Conservation (phyloP, 139 green algal genomes). For the Pycnococcus provasolii region DNA sequence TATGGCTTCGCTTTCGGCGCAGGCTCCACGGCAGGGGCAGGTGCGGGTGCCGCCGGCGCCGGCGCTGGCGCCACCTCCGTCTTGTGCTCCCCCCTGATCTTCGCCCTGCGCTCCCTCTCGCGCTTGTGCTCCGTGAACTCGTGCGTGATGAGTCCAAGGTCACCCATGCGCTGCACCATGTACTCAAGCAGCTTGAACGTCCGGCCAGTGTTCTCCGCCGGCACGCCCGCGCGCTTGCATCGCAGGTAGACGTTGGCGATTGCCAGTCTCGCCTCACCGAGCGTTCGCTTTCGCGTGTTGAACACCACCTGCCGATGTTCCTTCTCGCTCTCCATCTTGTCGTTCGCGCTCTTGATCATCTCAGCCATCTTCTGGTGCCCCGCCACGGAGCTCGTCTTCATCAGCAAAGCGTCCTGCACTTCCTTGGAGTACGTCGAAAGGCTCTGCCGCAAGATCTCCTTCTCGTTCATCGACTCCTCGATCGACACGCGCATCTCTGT, state of each 20-base stretch:
- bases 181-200: not conserved
- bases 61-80: no score
- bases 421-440: conserved; percentile 15
- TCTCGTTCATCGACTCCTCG: conserved; percentile 7
- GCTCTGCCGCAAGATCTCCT: conserved; percentile 28
- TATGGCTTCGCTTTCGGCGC: no score
- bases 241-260: conserved; percentile 13
- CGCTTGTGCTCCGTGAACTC: not conserved
- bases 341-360: conserved; percentile 6
- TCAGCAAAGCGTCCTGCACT: conserved; percentile 7
- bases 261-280: conserved; percentile 18
- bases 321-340: conserved; percentile 13
- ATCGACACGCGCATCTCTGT: conserved; percentile 55
- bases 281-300: conserved; percentile 11
- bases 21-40: no score
- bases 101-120: no score
- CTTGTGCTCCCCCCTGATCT: no score
- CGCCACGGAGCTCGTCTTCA: conserved; percentile 11
- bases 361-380: conserved; percentile 14
- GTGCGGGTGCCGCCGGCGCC: no score
- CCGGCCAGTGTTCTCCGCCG: not conserved
- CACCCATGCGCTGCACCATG: conserved; percentile 13
- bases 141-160: conserved; percentile 7
- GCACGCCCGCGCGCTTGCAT: not conserved
- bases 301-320: not conserved